Evolutionary conservation across 768 basidiomycete species (phyloP), one percentile per base, ranked within the genome.

Genomic region (Trametes punicea): DNA sequence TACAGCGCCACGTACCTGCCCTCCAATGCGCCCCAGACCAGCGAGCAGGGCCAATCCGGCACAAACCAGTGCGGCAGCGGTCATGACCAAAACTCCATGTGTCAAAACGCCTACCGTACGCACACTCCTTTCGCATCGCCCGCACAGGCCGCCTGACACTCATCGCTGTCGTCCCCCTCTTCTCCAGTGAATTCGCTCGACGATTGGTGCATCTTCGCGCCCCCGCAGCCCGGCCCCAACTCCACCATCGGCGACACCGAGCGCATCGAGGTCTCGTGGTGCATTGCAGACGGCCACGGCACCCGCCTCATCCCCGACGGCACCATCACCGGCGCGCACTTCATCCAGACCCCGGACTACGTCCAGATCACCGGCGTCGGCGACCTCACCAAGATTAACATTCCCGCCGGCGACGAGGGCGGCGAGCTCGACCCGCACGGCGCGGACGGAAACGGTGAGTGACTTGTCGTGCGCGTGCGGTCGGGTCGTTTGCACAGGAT

Each of bases 381-480:
- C 6, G 78, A 90, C 66, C 65, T 88, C 56, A 87, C 83, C 10
- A 72, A 75, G 52, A 68, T 92, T 54, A 87, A 89, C 67, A 75
- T 89, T 27, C 82, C 83, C 6, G 64, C 67, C 1, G 79, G 79
- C 3, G 87, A 89, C 49, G 73, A 55, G 42, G 83, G 81, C 18
- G 86, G 85, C 45, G 79, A 89, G 73, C 72, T 88, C 18, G 87
- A 88, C 66, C 86, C 86, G 5, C 85, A 88, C 64, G 87, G 85
- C 40, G 77, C 79, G 45, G 79, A 80, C 60, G 79, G 80, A 16
- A 77, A 79, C 61, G 81, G 78, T 76, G 64, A 50, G 68, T 36
- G 9, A 13, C 6, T 6, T 31, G 31, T 6, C 13, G 7, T 31
- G 31, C 6, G 31, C n/a, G n/a, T n/a, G n/a, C n/a, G n/a, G n/a